Evolutionary conservation across 192 early-diverging fungal species (phyloP).

Genomic region (Haplosporangium gracile): DNA sequence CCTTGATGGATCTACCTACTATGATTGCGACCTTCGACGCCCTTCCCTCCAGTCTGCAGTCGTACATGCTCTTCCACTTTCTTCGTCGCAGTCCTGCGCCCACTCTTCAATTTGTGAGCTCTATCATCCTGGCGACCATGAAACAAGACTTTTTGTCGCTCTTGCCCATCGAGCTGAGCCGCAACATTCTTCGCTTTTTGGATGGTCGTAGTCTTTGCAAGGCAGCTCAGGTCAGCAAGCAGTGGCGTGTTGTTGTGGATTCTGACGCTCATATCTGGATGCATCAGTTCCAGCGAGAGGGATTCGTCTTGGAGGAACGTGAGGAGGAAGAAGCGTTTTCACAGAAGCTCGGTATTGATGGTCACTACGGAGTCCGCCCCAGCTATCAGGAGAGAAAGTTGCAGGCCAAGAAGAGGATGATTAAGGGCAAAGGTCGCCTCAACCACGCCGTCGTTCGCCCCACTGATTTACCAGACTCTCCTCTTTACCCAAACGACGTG

Average conservation of each 20-base stretch:
- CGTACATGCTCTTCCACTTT: constrained; percentile 91
- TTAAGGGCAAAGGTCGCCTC: constrained; percentile 42
- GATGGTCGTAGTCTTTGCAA: constrained; percentile 84
- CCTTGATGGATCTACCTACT: constrained; percentile 57
- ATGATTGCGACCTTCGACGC: constrained; percentile 86
- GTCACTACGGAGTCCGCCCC: constrained; percentile 49
- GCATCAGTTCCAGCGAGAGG: constrained; percentile 59
- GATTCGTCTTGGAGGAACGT: constrained; percentile 55
- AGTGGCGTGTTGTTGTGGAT: constrained; percentile 86
- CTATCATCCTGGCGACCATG: constrained; percentile 89
- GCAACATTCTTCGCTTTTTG: constrained; percentile 87
- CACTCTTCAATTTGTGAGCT: constrained; percentile 92
- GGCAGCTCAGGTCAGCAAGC: constrained; percentile 83
- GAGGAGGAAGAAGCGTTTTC: constrained; percentile 56
- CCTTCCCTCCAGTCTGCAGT: constrained; percentile 81
- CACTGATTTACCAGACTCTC: constrained; percentile 40
- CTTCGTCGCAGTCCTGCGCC: constrained; percentile 84
- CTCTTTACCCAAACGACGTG: constrained; percentile 51
- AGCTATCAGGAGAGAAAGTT: constrained; percentile 38
- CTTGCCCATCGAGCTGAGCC: constrained; percentile 76
- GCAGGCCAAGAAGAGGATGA: constrained; percentile 26
- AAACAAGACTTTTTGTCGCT: constrained; percentile 91
- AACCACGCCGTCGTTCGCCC: constrained; percentile 28
- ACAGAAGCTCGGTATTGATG: constrained; percentile 54
- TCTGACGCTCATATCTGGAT: constrained; percentile 71